Percentiles rank a stretch among this genome's conserved stretches.
Evolutionary conservation across 176 grass and related monocot genomes (phyloP).

Genomic region (Microstegium vimineum): DNA sequence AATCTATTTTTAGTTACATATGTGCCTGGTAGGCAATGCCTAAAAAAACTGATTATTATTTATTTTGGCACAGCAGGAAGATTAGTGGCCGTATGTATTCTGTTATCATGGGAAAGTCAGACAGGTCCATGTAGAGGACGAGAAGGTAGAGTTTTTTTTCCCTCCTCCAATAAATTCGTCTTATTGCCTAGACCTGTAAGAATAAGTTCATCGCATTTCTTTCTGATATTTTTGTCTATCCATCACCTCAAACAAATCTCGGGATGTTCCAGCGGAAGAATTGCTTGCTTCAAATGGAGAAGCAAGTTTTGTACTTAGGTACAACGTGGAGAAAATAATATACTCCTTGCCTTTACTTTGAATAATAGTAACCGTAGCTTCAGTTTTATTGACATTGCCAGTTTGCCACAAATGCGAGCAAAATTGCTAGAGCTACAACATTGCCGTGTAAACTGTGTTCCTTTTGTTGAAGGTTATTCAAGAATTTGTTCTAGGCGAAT

Average conservation of each 20-base stretch:
- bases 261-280: not conserved
- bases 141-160: slow-evolving; percentile 43
- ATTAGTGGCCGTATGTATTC: slow-evolving; percentile 94
- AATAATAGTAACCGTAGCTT: not conserved
- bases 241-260: not conserved
- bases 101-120: slow-evolving; percentile 73
- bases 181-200: not conserved
- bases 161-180: not conserved
- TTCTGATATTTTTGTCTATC: slow-evolving; percentile 1
- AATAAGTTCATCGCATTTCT: slow-evolving; percentile 11
- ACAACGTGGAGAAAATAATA: not conserved
- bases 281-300: slow-evolving; percentile 2
- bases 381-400: not conserved
- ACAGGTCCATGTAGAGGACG: slow-evolving; percentile 74
- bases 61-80: slow-evolving; percentile 48
- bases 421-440: slow-evolving; percentile 7
- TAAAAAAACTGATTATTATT: not conserved
- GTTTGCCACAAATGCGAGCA: not conserved
- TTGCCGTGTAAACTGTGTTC: not conserved
- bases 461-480: slow-evolving; percentile 57
- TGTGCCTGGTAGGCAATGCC: not conserved
- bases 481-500: slow-evolving; percentile 91
- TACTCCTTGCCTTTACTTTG: not conserved
- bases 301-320: not conserved
- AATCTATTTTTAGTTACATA: not conserved